Base-by-base conservation (phyloP, 495 filamentous ascomycete genomes). In the Penicillium goetzii region DNA sequence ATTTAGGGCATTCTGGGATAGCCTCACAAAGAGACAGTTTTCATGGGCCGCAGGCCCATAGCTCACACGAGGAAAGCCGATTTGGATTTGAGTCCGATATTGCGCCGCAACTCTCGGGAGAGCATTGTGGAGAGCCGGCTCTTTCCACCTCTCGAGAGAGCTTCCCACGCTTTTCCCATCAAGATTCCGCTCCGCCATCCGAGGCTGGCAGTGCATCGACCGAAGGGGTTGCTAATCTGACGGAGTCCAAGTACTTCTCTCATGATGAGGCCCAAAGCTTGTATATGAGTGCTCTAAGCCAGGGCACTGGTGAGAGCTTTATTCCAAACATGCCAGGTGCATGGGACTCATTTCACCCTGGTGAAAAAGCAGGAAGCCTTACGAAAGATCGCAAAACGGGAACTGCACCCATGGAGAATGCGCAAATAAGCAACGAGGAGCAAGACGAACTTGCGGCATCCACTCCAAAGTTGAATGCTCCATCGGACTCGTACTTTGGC, bases 211-310 rank as follows among this genome's bases (percentile, higher is more conserved):
- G 67, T 58, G 58, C 63, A n/a, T 59, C 36, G 21, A 72, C 72
- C 6, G 63, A 60, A 41, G 64, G 65, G 21, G 56, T 61, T 58
- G 84, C 84, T 32, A 84, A 89, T 58, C 82, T 91, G 17, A 77
- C 83, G 21, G 79, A 91, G 62, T 98, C 96, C 11, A 91, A 84
- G 65, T 72, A 95, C 17, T 98, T 93, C 72, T 93, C 86, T 57
- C 89, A 96, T 59, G 92, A 96, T 60, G 93, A 98, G 61, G 95
- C 95, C 0, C 89, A 94, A 68, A 98, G 95, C 75, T 90, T 99
- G 88, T 98, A 98, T 65, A 93, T 97, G 86, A 90, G 88, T 68
- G 89, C 89, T 23, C 78, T 90, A 11, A 88, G 85, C 52, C 71
- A 78, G 41, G 71, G 62, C 21, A 67, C 67, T 12, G 73, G 72